These are phyloP conservation scores for Cutaneotrichosporon cutaneum DNA, from an alignment of 1,284 basidiomycete genomes.

Conservation along the genomic window DNA sequence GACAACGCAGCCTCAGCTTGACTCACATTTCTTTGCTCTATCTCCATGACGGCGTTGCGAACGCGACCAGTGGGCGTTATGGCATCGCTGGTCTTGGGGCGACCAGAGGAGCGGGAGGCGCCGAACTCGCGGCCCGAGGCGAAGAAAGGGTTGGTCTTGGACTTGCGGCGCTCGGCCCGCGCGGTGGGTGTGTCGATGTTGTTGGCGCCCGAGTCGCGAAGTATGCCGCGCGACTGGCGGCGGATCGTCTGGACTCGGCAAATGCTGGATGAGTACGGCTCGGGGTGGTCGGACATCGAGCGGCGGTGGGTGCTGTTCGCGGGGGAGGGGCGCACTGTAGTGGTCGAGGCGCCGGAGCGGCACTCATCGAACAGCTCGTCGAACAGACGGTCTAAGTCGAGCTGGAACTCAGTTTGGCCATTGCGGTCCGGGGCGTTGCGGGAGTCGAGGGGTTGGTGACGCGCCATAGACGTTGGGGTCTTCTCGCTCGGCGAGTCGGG, in stretches of 20 bases:
- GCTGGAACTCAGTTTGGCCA: slow-evolving; percentile 6
- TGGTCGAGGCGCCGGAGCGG: background rate
- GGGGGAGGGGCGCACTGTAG: background rate
- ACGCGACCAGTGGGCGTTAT: slow-evolving; percentile 15
- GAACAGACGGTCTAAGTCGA: slow-evolving; percentile 23
- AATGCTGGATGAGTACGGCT: background rate
- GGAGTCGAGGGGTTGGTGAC: background rate
- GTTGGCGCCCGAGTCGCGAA: background rate
- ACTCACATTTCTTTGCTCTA: slow-evolving; percentile 8
- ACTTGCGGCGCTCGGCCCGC: background rate
- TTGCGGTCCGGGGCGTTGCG: background rate
- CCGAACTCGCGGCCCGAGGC: slow-evolving; percentile 23
- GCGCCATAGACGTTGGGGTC: too few relatives aligned
- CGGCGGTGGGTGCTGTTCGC: slow-evolving; percentile 1
- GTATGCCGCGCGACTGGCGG: background rate
- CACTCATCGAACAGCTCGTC: slow-evolving; percentile 24
- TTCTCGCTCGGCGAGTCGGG: background rate
- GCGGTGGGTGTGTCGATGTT: background rate
- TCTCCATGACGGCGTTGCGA: slow-evolving; percentile 21
- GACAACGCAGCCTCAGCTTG: too few relatives aligned
- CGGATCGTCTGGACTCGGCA: background rate
- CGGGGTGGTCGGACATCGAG: background rate
- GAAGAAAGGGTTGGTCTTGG: slow-evolving; percentile 21
- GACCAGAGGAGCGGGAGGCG: slow-evolving; percentile 4
- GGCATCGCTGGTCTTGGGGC: background rate